Conservation (phyloP, 2,329 filamentous ascomycete genomes). For the Teratosphaeria epicoccoides region DNA sequence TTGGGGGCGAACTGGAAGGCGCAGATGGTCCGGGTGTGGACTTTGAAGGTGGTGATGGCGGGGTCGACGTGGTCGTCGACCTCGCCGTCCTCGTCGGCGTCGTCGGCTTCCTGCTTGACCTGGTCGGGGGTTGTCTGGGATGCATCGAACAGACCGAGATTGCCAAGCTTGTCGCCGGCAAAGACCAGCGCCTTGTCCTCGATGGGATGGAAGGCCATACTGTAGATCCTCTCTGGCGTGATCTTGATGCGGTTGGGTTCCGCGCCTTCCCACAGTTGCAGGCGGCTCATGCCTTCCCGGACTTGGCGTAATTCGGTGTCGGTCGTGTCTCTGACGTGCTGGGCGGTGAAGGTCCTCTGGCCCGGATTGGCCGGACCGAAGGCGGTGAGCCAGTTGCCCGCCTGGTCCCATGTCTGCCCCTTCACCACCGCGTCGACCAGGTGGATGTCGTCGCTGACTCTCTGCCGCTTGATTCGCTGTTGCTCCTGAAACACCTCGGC, state of each 20-base stretch:
- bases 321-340: constrained; percentile 68
- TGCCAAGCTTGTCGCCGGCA: constrained; percentile 87
- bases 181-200: constrained; percentile 80
- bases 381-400: constrained; percentile 54
- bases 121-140: constrained; percentile 51
- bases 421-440: constrained; percentile 70
- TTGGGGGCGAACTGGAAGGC: constrained; percentile 67
- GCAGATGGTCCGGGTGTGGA: constrained; percentile 79
- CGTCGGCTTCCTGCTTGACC: constrained; percentile 36
- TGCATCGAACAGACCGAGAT: constrained; percentile 81
- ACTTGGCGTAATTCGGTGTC: constrained; percentile 65
- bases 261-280: constrained; percentile 76
- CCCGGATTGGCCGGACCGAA: constrained; percentile 70
- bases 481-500: constrained; percentile 46
- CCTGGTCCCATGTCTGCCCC: constrained; percentile 59
- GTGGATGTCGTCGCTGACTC: constrained; percentile 57
- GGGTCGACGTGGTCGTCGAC: constrained; percentile 59
- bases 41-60: constrained; percentile 79
- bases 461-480: constrained; percentile 50
- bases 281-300: constrained; percentile 62
- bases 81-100: constrained; percentile 58
- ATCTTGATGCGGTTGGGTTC: constrained; percentile 81
- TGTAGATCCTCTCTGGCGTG: constrained; percentile 76
- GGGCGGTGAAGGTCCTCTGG: constrained; percentile 72
- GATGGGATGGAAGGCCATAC: constrained; percentile 79